These are phyloP conservation scores for Mycena chlorophos DNA, from an alignment of 768 basidiomycete species.

Conservation along the genomic window DNA sequence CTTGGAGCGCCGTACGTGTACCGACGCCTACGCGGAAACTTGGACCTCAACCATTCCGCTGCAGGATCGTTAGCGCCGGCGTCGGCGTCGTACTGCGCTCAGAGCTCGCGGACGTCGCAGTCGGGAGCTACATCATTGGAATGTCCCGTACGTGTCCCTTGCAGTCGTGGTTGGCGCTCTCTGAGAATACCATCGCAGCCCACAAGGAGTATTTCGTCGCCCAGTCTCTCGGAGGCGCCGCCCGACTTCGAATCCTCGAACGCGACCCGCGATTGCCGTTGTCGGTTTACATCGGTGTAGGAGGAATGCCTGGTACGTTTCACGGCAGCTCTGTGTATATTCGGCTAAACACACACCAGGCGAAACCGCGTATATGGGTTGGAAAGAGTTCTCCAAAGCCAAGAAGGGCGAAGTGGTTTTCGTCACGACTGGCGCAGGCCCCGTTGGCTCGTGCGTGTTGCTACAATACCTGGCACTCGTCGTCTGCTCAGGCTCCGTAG, in stretches of 20 bases:
- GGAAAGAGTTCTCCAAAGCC: constrained; percentile 41
- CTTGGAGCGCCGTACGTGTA: constrained; percentile 39
- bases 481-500: neutral
- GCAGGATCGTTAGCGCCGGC: constrained; percentile 35
- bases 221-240: neutral
- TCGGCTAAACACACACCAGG: constrained; percentile 26
- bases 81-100: constrained; percentile 49
- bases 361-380: constrained; percentile 40
- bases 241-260: neutral
- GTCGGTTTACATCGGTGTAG: constrained; percentile 45
- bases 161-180: neutral
- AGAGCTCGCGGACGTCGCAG: constrained; percentile 33
- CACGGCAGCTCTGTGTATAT: neutral
- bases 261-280: constrained; percentile 6
- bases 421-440: constrained; percentile 43
- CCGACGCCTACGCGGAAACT: neutral
- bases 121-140: constrained; percentile 45
- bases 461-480: neutral
- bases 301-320: constrained; percentile 54
- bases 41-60: neutral
- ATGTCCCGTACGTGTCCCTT: constrained; percentile 25
- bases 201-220: constrained; percentile 10
- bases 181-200: neutral
- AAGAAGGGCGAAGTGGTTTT: constrained; percentile 45
- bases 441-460: constrained; percentile 62